These are phyloP conservation scores for Rhodomyrtus tomentosa DNA, from an alignment of 345 rosid genomes.

Conservation along the genomic window DNA sequence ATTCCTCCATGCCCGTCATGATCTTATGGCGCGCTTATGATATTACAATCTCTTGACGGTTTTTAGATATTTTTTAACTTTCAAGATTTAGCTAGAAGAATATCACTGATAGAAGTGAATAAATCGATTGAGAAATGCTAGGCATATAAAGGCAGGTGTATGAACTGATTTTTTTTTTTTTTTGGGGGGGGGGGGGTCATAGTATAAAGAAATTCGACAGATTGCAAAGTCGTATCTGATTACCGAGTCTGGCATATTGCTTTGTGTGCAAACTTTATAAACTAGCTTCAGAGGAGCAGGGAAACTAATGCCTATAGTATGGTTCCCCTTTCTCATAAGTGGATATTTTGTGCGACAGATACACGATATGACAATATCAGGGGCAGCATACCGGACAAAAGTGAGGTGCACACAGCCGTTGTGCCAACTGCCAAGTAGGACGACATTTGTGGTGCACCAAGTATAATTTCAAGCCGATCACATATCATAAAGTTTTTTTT, in stretches of 20 bases:
- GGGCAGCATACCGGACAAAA: neutral
- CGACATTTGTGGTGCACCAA: neutral
- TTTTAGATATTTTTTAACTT: neutral
- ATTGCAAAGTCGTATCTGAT: neutral
- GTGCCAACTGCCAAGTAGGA: neutral
- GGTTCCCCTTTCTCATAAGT: neutral
- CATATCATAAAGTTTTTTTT: neutral
- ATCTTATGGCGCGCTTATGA: neutral
- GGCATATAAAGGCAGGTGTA: neutral
- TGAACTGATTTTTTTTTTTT: no score
- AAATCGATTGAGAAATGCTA: neutral
- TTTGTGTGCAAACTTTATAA: neutral
- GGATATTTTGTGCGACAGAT: neutral
- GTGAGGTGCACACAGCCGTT: neutral
- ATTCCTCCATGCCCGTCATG: neutral
- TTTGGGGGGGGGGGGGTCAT: no score
- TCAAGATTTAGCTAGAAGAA: neutral
- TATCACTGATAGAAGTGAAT: neutral
- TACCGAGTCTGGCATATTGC: neutral
- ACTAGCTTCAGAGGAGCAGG: neutral
- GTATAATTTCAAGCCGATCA: neutral
- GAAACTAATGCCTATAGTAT: neutral
- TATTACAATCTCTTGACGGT: neutral
- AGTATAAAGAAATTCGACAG: neutral
- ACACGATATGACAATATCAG: neutral